A percentile compares a stretch with the other conserved stretches of the same genome.
These are phyloP conservation scores for Verticillium albo-atrum DNA, from an alignment of 2,329 filamentous ascomycete species.

Conservation along the genomic window DNA sequence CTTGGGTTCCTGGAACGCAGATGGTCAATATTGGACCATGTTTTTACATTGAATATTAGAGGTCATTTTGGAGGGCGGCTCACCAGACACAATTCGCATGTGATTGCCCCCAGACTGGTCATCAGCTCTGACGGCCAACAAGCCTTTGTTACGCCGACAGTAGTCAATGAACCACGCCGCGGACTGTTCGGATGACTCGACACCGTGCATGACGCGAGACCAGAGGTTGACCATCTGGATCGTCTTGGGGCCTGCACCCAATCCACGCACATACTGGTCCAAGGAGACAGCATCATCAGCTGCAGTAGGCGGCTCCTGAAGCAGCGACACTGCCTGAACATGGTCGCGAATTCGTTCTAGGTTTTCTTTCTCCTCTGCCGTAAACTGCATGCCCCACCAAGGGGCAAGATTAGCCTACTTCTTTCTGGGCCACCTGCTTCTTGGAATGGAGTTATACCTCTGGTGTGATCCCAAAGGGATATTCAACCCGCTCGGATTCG, in stretches of 20 bases:
- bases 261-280: constrained; percentile 27
- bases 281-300: constrained; percentile 27
- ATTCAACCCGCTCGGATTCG: constrained; percentile 18
- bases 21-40: too few relatives aligned
- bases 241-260: constrained; percentile 24
- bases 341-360: constrained; percentile 28
- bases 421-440: neutral
- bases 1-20: constrained; percentile 14
- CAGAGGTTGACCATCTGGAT: constrained; percentile 29
- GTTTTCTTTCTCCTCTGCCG: constrained; percentile 23
- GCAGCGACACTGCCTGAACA: constrained; percentile 26
- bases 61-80: constrained; percentile 9
- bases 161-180: constrained; percentile 33
- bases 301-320: constrained; percentile 8
- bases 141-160: constrained; percentile 27
- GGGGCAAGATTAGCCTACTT: neutral
- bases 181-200: constrained; percentile 28
- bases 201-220: constrained; percentile 30
- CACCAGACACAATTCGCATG: constrained; percentile 20
- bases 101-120: constrained; percentile 29
- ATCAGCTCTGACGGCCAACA: constrained; percentile 28
- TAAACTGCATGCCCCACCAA: constrained; percentile 17
- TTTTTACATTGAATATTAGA: neutral
- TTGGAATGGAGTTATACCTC: constrained; percentile 13
- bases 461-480: constrained; percentile 26